These are phyloP conservation scores for Coemansia sp. DNA, from an alignment of 192 early-diverging fungal species.

Conservation along the genomic window DNA sequence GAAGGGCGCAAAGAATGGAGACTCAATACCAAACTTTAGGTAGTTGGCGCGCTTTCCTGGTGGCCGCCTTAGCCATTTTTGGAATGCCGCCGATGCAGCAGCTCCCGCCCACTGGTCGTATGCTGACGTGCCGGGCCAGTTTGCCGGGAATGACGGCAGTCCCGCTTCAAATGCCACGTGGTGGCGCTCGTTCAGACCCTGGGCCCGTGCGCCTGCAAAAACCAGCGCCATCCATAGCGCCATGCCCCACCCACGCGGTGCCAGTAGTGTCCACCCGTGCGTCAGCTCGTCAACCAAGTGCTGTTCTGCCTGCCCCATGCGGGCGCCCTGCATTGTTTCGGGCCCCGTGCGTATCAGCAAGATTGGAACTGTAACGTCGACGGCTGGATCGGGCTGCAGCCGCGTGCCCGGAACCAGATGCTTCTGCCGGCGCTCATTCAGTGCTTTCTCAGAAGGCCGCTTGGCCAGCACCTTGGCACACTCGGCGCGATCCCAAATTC, in stretches of 20 bases:
- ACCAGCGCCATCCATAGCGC: conserved; percentile 83
- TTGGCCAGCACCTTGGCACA: conserved; percentile 44
- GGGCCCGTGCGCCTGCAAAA: conserved; percentile 82
- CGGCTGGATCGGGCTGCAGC: conserved; percentile 42
- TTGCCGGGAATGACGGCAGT: conserved; percentile 75
- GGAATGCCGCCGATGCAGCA: conserved; percentile 42
- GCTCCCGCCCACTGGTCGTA: conserved; percentile 56
- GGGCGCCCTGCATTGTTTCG: conserved; percentile 28
- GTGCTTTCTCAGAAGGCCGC: conserved; percentile 54
- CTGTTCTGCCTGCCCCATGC: conserved; percentile 47
- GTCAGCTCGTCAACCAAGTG: conserved; percentile 34
- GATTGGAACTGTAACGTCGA: conserved; percentile 72
- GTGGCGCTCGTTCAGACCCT: conserved; percentile 71
- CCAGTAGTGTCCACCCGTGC: conserved; percentile 78
- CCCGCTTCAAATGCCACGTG: conserved; percentile 75
- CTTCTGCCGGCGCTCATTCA: conserved; percentile 59
- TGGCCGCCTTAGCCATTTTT: conserved; percentile 66
- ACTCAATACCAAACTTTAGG: conserved; percentile 59
- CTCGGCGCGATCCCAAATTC: conserved; percentile 59
- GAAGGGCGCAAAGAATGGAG: conserved; percentile 75
- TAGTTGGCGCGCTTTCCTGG: conserved; percentile 82
- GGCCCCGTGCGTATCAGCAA: conserved; percentile 76
- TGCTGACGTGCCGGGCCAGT: conserved; percentile 74
- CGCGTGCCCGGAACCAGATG: conserved; percentile 72
- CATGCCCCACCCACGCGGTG: conserved; percentile 82